Evolutionary conservation across 352 stramenopile genomes (phyloP).

Genomic region (Globisporangium paddicum): DNA sequence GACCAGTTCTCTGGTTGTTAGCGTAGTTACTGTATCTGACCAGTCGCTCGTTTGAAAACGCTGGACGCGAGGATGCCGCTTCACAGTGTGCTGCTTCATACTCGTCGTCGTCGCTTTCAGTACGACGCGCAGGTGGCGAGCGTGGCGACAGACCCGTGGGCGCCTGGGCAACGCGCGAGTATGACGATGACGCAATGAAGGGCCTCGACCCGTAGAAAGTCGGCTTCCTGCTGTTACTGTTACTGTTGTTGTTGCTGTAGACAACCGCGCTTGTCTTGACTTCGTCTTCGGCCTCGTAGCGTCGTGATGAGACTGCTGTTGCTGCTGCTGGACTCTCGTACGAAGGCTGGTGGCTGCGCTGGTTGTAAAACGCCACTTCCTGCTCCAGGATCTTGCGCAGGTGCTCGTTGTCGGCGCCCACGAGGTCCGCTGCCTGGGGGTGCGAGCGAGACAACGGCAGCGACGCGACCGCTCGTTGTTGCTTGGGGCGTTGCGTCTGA

Average conservation of each 20-base stretch:
- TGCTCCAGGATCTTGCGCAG: conserved; percentile 14
- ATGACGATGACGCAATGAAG: neutral
- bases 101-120: neutral
- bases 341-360: neutral
- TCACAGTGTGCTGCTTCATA: neutral
- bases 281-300: neutral
- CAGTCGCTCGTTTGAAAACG: neutral
- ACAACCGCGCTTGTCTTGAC: neutral
- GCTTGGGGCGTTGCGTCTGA: neutral
- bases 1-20: neutral
- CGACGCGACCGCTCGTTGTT: neutral
- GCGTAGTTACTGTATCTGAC: neutral
- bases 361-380: conserved; percentile 17
- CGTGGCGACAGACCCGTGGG: neutral
- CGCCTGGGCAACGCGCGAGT: neutral
- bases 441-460: neutral
- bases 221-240: neutral
- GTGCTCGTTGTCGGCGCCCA: conserved; percentile 6
- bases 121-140: neutral
- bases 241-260: neutral
- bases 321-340: neutral
- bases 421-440: neutral
- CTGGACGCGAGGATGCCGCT: neutral
- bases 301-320: neutral
- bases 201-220: neutral